Percentiles rank a stretch among this genome's conserved stretches.
These are phyloP conservation scores for Carex myosuroides DNA, from an alignment of 176 grass and related monocot genomes.

Conservation along the genomic window DNA sequence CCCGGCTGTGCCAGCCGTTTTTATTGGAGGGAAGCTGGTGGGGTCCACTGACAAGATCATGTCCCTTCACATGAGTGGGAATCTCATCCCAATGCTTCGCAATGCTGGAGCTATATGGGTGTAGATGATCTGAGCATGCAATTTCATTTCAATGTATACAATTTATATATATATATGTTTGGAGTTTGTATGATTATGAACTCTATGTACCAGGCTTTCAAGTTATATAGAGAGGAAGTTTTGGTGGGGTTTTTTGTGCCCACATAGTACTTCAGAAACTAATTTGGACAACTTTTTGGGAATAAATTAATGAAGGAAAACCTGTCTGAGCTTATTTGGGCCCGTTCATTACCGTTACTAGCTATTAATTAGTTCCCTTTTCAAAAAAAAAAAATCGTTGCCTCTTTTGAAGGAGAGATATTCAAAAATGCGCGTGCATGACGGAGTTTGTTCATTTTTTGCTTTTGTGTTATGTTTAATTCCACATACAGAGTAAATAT, in stretches of 20 bases:
- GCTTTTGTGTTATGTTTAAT: background rate
- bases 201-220: background rate
- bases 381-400: background rate
- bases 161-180: background rate
- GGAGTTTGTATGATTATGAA: background rate
- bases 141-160: background rate
- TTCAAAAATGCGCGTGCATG: background rate
- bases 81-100: conserved; percentile 41
- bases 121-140: background rate
- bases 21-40: conserved; percentile 47
- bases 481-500: no score
- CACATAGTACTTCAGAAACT: conserved; percentile 4
- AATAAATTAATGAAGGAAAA: background rate
- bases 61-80: conserved; percentile 47
- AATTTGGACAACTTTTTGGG: background rate
- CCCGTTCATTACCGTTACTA: background rate
- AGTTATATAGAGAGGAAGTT: background rate
- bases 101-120: conserved; percentile 54
- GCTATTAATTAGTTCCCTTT: background rate
- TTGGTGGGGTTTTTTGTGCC: conserved; percentile 3
- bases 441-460: background rate
- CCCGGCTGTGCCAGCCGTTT: conserved; percentile 37
- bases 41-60: conserved; percentile 56
- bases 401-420: background rate
- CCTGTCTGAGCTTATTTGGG: background rate